A percentile compares a stretch with the other conserved stretches of the same genome.
These are phyloP conservation scores for Clavispora fructus DNA, from an alignment of 805 yeast species.

Conservation along the genomic window DNA sequence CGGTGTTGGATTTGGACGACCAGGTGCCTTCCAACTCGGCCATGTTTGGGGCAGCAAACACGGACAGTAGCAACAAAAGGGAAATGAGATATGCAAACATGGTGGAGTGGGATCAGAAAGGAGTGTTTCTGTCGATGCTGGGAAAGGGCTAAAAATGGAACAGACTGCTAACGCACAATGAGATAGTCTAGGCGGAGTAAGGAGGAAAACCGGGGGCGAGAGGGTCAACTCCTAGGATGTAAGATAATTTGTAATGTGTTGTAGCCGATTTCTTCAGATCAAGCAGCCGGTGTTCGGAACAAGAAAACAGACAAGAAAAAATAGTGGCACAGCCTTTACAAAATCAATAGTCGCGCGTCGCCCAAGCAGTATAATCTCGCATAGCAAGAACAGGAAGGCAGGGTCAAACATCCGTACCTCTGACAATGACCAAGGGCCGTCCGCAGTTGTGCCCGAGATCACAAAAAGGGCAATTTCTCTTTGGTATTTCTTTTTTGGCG, in stretches of 20 bases:
- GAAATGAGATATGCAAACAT: slow-evolving; percentile 1
- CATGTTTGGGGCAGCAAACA: slow-evolving; percentile 31
- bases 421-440: no score
- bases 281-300: background rate
- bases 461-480: no score
- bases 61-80: slow-evolving; percentile 9
- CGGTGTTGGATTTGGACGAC: slow-evolving; percentile 90
- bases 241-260: background rate
- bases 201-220: no score
- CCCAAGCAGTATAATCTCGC: background rate
- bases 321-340: background rate
- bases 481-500: no score
- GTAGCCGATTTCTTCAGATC: background rate
- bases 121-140: background rate
- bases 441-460: no score
- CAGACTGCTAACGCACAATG: background rate
- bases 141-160: background rate
- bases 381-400: background rate
- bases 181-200: no score
- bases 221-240: no score
- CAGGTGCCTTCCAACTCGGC: slow-evolving; percentile 78
- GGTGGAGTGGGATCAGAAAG: slow-evolving; percentile 1
- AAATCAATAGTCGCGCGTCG: background rate
- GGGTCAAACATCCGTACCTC: background rate
- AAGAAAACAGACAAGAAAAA: background rate